A percentile compares a stretch with the other conserved stretches of the same genome.
phyloP scores from a whole-genome alignment of 305 asterid genomes.

The Withania somnifera region DNA sequence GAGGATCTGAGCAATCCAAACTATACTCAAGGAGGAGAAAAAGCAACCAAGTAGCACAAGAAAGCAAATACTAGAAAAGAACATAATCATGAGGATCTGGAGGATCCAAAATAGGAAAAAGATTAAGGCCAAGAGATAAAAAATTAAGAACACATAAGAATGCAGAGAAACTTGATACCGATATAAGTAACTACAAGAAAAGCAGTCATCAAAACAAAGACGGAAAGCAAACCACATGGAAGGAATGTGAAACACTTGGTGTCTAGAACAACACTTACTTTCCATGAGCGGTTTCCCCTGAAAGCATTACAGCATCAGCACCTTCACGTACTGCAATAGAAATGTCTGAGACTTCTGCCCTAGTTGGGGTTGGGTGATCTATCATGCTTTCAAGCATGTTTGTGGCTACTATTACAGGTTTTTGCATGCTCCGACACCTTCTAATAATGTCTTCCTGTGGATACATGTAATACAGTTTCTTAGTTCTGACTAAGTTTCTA shows the following conservation, averaged over 20 bases:
- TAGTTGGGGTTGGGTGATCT: slow-evolving; percentile 93
- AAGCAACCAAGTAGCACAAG: background rate
- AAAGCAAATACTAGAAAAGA: background rate
- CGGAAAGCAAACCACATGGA: background rate
- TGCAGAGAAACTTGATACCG: background rate
- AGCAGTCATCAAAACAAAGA: background rate
- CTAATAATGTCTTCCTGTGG: slow-evolving; percentile 78
- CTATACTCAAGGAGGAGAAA: background rate
- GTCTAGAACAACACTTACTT: slow-evolving; percentile 45
- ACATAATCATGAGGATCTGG: background rate
- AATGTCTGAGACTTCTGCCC: slow-evolving; percentile 98
- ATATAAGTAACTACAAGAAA: background rate
- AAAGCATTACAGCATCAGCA: slow-evolving; percentile 93
- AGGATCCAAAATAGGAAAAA: too few relatives aligned
- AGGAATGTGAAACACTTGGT: background rate
- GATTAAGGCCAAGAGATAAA: too few relatives aligned
- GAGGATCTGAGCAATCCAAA: background rate
- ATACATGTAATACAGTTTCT: background rate
- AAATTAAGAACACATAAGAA: too few relatives aligned
- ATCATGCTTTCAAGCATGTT: slow-evolving; percentile 98
- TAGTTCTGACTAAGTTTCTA: background rate
- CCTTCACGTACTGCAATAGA: slow-evolving; percentile 96
- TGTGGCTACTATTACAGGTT: slow-evolving; percentile 95
- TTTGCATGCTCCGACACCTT: slow-evolving; percentile 80
- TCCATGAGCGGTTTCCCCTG: slow-evolving; percentile 98